Conservation (phyloP, 441 rosid species). For the Pelargonium cotyledonis region DNA sequence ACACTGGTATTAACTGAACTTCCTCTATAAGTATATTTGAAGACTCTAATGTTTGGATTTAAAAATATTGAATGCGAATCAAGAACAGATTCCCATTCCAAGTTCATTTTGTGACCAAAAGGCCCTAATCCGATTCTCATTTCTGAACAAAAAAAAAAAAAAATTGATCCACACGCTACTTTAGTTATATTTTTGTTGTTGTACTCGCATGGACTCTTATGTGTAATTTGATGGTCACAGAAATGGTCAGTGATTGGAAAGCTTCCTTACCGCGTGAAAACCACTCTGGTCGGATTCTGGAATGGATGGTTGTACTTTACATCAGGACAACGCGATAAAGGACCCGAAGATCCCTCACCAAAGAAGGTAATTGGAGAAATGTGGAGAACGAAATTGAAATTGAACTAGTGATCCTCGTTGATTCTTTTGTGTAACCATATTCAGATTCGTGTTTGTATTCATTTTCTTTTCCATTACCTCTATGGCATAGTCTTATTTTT, state of each 20-base stretch:
- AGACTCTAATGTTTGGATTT: too few species aligned
- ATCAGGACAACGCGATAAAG: conserved; percentile 91
- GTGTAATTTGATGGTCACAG: conserved; percentile 32
- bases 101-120: too few species aligned
- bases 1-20: conserved; percentile 42
- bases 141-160: too few species aligned
- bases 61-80: too few species aligned
- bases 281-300: conserved; percentile 78
- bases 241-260: conserved; percentile 84
- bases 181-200: too few species aligned
- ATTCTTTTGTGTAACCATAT: too few species aligned
- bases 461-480: too few species aligned
- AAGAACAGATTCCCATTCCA: too few species aligned
- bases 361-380: conserved; percentile 73
- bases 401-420: conserved; percentile 27
- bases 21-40: not conserved
- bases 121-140: too few species aligned
- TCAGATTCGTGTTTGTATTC: too few species aligned
- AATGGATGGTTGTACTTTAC: conserved; percentile 83
- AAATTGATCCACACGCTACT: too few species aligned
- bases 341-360: conserved; percentile 74
- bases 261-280: conserved; percentile 86
- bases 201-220: not conserved
- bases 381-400: conserved; percentile 84
- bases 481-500: too few species aligned